Evolutionary conservation across 768 basidiomycete genomes (phyloP), one percentile per base, ranked within the genome.

Genomic region (Boletellus sp.): DNA sequence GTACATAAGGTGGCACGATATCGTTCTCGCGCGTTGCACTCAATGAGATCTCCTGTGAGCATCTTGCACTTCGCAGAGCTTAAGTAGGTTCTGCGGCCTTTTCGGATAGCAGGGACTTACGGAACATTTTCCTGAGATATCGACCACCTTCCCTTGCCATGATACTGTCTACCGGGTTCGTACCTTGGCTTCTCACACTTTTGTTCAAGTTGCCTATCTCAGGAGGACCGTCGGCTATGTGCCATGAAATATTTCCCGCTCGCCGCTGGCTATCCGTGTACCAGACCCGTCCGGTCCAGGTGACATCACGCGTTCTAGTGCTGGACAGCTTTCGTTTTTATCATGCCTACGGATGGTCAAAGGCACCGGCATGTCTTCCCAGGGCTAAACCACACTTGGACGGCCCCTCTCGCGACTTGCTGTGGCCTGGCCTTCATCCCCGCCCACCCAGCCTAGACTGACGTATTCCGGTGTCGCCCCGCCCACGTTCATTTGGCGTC

Each of bases 191-290:
- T 62, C 61, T 52, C 61, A 62, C 53, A 51, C 52, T 47, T 47
- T 56, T 39, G 46, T 62, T 54, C 53, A 51, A 24, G 32, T 51
- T 62, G 8, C 53, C 60, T 45, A 47, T 52, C 48, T 41, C 42
- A 35, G 52, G 44, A 35, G 39, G 26, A 47, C 53, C 35, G 40
- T 32, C 42, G 44, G 44, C 26, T 32, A 35, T 37, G 31, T 26
- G 13, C 36, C 24, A 34, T 40, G 34, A 37, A 19, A n/a, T 38
- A n/a, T 31, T 39, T 36, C 20, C 16, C 23, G 32, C 35, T 26
- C 6, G 8, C 33, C 32, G 53, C 45, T n/a, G 47, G 39, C 22
- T 22, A 31, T 22, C 28, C 36, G 13, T 8, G 7, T 28, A 28
- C 28, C n/a, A n/a, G 28, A 28, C 28, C 8, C 28, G 28, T 10